Evolutionary conservation across 495 filamentous ascomycete species (phyloP).

Genomic region (Xylaria cubensis): DNA sequence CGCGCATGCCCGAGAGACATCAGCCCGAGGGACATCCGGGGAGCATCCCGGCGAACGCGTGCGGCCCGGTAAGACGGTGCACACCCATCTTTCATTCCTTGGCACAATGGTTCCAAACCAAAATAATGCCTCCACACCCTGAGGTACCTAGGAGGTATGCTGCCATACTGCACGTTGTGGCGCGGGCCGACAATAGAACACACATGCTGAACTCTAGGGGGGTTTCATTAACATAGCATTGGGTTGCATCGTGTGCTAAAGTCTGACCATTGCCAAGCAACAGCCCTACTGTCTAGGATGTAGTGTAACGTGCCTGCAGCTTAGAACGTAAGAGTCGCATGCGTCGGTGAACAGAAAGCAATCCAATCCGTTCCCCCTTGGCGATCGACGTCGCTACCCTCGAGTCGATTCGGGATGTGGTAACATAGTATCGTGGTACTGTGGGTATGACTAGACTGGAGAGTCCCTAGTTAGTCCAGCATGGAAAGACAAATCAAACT

Average conservation of each 20-base stretch:
- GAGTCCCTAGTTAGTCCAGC: conserved; percentile 7
- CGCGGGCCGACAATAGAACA: conserved; percentile 19
- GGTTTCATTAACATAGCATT: conserved; percentile 10
- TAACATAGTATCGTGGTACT: not conserved
- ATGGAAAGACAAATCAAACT: not conserved
- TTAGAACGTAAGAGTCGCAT: conserved; percentile 24
- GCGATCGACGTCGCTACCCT: conserved; percentile 19
- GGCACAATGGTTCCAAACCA: not conserved
- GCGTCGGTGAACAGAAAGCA: conserved; percentile 18
- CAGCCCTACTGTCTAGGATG: conserved; percentile 23
- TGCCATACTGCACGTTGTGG: conserved; percentile 17
- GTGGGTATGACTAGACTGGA: conserved; percentile 2
- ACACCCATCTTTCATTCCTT: conserved; percentile 1
- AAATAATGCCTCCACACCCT: not conserved
- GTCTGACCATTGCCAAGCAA: conserved; percentile 21
- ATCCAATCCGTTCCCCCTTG: conserved; percentile 9
- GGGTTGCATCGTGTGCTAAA: conserved; percentile 17
- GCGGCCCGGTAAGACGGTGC: conserved; percentile 18
- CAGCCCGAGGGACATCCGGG: conserved; percentile 18
- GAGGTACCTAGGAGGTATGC: not conserved
- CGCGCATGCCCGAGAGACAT: conserved; percentile 13
- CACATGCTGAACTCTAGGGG: conserved; percentile 6
- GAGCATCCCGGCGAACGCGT: conserved; percentile 21
- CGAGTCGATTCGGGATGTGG: conserved; percentile 8
- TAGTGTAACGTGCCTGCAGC: conserved; percentile 25